phyloP scores from a whole-genome alignment of 208 protist species.

The Leishmania tropica region DNA sequence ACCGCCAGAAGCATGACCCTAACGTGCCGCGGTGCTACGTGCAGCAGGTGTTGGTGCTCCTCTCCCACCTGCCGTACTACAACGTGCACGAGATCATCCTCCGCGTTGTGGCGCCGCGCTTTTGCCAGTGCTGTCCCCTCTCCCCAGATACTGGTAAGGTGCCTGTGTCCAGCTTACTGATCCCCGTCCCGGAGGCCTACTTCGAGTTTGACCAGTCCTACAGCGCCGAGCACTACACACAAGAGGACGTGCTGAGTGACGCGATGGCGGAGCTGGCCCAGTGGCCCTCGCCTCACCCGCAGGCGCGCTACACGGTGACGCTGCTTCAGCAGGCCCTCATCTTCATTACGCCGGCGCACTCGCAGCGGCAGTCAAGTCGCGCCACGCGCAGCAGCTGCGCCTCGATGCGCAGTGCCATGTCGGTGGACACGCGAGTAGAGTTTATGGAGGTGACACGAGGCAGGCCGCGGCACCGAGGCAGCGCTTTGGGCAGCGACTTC shows the following conservation, averaged over 20 bases:
- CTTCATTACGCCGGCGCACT: constrained; percentile 72
- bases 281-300: constrained; percentile 84
- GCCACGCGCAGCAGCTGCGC: constrained; percentile 29
- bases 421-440: constrained; percentile 23
- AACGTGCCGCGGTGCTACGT: constrained; percentile 83
- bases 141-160: constrained; percentile 78
- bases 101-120: constrained; percentile 76
- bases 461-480: constrained; percentile 21
- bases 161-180: constrained; percentile 63
- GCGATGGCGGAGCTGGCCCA: constrained; percentile 65
- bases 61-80: constrained; percentile 78
- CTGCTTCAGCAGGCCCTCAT: constrained; percentile 71
- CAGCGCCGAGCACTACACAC: constrained; percentile 67
- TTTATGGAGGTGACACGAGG: constrained; percentile 22
- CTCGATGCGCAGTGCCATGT: constrained; percentile 21
- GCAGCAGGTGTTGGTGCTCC: constrained; percentile 85
- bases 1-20: constrained; percentile 81
- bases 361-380: constrained; percentile 30
- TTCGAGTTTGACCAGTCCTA: constrained; percentile 75
- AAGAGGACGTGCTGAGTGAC: constrained; percentile 64
- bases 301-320: constrained; percentile 68
- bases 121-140: constrained; percentile 80
- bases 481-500: constrained; percentile 41
- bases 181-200: constrained; percentile 55
- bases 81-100: constrained; percentile 83